These are phyloP conservation scores for Rugonectria rugulosa DNA, from an alignment of 2,329 filamentous ascomycete species.

Conservation along the genomic window DNA sequence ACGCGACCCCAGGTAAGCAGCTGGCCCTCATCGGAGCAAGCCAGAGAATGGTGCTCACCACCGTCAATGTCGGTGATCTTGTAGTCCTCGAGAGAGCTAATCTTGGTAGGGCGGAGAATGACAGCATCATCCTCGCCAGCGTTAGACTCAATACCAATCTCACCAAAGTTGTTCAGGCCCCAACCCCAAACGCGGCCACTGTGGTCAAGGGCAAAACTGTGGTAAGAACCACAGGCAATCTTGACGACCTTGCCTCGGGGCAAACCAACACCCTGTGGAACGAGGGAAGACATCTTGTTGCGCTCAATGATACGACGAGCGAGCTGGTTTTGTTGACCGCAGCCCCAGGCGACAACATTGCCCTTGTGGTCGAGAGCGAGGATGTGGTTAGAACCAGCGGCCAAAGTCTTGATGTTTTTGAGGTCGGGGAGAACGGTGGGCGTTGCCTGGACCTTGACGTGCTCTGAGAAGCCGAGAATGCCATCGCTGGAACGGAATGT, in stretches of 20 bases:
- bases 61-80: conserved; percentile 75
- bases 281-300: conserved; percentile 68
- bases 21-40: conserved; percentile 63
- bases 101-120: conserved; percentile 73
- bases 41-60: conserved; percentile 77
- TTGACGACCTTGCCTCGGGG: conserved; percentile 65
- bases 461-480: conserved; percentile 68
- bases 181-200: conserved; percentile 78
- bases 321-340: conserved; percentile 71
- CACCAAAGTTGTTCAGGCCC: conserved; percentile 88
- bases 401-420: conserved; percentile 70
- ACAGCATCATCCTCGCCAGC: conserved; percentile 64
- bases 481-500: conserved; percentile 75
- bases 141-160: conserved; percentile 72
- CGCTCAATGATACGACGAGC: conserved; percentile 67
- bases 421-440: conserved; percentile 67
- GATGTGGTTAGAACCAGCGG: conserved; percentile 74
- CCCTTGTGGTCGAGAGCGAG: conserved; percentile 72
- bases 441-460: conserved; percentile 57
- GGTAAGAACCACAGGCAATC: conserved; percentile 74
- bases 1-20: conserved; percentile 68
- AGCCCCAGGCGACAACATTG: conserved; percentile 75
- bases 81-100: conserved; percentile 69
- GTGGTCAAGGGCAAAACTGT: conserved; percentile 80
- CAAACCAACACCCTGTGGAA: conserved; percentile 64